phyloP scores from a whole-genome alignment of 2,329 filamentous ascomycete genomes.

The Aschersonia sp. region DNA sequence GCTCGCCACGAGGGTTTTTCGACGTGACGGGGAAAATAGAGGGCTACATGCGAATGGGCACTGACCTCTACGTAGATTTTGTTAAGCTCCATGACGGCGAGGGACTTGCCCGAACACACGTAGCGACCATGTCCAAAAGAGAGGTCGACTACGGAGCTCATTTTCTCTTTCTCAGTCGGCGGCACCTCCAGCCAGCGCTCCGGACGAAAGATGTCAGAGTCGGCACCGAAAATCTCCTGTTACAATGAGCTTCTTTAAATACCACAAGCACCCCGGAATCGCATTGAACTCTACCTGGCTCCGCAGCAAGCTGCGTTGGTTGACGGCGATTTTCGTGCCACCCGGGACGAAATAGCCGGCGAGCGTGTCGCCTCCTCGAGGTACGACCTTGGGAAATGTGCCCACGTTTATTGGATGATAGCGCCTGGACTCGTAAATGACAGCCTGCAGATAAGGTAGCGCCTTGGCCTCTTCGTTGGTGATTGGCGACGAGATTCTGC shows the following conservation, averaged over 20 bases:
- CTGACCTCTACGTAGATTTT: constrained; percentile 19
- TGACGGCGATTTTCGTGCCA: constrained; percentile 15
- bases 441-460: constrained; percentile 28
- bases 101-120: constrained; percentile 14
- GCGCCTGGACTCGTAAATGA: constrained; percentile 32
- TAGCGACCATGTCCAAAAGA: constrained; percentile 14
- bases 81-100: constrained; percentile 17
- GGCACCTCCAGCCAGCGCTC: constrained; percentile 23
- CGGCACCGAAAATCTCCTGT: constrained; percentile 16
- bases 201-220: constrained; percentile 17
- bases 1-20: too few species aligned
- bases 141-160: constrained; percentile 17
- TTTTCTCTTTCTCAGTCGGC: constrained; percentile 8
- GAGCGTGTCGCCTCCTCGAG: constrained; percentile 2
- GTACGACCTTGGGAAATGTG: constrained; percentile 4
- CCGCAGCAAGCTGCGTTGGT: constrained; percentile 16
- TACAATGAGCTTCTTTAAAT: too few species aligned
- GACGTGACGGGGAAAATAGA: too few species aligned
- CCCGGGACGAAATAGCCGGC: constrained; percentile 14
- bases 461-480: constrained; percentile 16
- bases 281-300: constrained; percentile 4
- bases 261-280: too few species aligned
- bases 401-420: constrained; percentile 20
- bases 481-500: constrained; percentile 6
- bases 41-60: too few species aligned